Evolutionary conservation across 2,329 filamentous ascomycete genomes (phyloP).

Genomic region (Graphilbum fragrans): DNA sequence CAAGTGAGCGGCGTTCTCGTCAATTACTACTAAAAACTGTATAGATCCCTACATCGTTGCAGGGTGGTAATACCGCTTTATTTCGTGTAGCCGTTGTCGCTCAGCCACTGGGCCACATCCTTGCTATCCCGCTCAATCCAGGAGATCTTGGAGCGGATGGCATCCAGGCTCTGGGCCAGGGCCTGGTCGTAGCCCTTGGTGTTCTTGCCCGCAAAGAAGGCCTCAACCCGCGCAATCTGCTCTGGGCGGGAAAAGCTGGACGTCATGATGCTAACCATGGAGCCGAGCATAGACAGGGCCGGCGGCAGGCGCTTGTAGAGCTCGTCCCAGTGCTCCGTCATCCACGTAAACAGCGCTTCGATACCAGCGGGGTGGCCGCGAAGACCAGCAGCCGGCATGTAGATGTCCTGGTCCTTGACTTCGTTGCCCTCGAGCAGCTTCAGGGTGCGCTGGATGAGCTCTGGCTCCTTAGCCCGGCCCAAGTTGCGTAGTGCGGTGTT

Average conservation of each 20-base stretch:
- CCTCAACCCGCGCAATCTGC: conserved; percentile 63
- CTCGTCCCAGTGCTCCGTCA: conserved; percentile 80
- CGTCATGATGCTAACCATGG: conserved; percentile 71
- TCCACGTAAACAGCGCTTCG: conserved; percentile 68
- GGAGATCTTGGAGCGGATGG: conserved; percentile 70
- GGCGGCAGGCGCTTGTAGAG: conserved; percentile 73
- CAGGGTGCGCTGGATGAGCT: conserved; percentile 72
- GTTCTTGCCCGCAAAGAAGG: conserved; percentile 72
- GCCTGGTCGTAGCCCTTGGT: conserved; percentile 79
- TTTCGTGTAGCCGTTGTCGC: conserved; percentile 18
- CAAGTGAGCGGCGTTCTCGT: too few relatives aligned
- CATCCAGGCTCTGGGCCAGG: conserved; percentile 79
- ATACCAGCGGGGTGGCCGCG: conserved; percentile 68
- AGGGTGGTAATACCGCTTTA: not conserved
- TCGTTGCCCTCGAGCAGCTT: conserved; percentile 63
- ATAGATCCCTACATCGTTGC: too few relatives aligned
- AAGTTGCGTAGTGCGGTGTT: conserved; percentile 80
- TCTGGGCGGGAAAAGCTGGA: conserved; percentile 66
- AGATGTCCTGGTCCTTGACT: conserved; percentile 90
- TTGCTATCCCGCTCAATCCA: conserved; percentile 67
- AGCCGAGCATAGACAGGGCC: conserved; percentile 74
- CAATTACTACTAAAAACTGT: too few relatives aligned
- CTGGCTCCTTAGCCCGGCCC: conserved; percentile 64
- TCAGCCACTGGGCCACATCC: conserved; percentile 45
- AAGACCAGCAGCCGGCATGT: conserved; percentile 72